phyloP scores from a whole-genome alignment of 2,329 filamentous ascomycete genomes.

The Fusarium lateritium region DNA sequence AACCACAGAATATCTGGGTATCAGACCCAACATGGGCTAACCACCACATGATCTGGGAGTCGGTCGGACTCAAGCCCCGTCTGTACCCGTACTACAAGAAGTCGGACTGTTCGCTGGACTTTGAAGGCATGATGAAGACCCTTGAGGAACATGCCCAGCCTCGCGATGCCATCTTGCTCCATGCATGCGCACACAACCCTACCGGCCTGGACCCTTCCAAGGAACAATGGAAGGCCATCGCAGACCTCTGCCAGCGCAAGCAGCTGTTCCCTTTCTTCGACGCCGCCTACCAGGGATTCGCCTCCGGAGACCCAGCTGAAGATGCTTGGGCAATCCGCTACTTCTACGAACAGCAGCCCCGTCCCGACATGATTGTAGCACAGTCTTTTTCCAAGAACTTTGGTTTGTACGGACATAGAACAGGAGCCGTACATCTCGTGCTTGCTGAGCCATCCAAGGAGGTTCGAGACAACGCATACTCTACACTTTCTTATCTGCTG shows the following conservation, averaged over 20 bases:
- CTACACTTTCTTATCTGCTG: constrained; percentile 73
- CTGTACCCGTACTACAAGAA: constrained; percentile 95
- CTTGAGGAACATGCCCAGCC: constrained; percentile 77
- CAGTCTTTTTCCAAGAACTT: constrained; percentile 99
- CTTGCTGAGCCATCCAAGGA: constrained; percentile 87
- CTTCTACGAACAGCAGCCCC: constrained; percentile 75
- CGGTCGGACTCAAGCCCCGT: constrained; percentile 82
- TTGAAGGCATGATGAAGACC: constrained; percentile 84
- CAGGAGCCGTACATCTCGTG: constrained; percentile 94
- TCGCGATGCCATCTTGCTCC: constrained; percentile 87
- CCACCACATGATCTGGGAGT: constrained; percentile 97
- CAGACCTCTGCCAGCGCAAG: constrained; percentile 79
- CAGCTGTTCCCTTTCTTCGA: constrained; percentile 98
- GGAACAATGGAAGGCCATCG: constrained; percentile 94
- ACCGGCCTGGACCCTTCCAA: constrained; percentile 94
- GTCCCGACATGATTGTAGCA: constrained; percentile 86
- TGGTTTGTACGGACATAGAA: constrained; percentile 96
- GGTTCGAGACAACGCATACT: constrained; percentile 21
- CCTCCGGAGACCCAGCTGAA: constrained; percentile 85
- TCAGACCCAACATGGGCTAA: constrained; percentile 98
- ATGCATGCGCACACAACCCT: constrained; percentile 97
- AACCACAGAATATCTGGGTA: constrained; percentile 84
- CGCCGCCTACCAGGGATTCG: constrained; percentile 97
- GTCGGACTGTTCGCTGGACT: constrained; percentile 89
- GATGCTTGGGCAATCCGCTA: constrained; percentile 93